Conservation (phyloP, 2,329 filamentous ascomycete species). For the Aspergillus brasiliensis region DNA sequence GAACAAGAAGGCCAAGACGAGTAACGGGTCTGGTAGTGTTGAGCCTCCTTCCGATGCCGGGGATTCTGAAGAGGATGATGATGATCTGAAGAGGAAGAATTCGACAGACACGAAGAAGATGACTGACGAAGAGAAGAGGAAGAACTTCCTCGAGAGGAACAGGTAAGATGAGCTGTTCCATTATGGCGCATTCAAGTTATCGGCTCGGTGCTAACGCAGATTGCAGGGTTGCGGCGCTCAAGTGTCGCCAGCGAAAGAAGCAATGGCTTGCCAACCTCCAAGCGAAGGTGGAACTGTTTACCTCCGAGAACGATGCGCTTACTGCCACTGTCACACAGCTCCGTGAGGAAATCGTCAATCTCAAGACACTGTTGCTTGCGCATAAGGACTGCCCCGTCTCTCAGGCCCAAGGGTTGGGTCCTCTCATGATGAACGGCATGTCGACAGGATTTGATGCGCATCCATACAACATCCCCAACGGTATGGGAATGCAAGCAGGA, state of each 20-base stretch:
- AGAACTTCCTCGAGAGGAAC: slow-evolving; percentile 96
- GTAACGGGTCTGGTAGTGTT: slow-evolving; percentile 44
- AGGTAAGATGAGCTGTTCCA: slow-evolving; percentile 61
- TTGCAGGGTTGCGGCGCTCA: slow-evolving; percentile 85
- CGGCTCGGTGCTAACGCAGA: background rate
- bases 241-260: slow-evolving; percentile 97
- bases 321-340: slow-evolving; percentile 80
- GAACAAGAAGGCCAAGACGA: slow-evolving; percentile 73
- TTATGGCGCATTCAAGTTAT: background rate
- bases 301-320: slow-evolving; percentile 85
- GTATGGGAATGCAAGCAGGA: slow-evolving; percentile 46
- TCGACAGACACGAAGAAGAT: slow-evolving; percentile 71
- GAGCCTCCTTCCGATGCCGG: slow-evolving; percentile 48
- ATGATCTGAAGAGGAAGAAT: slow-evolving; percentile 52
- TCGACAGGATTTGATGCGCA: slow-evolving; percentile 44
- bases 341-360: slow-evolving; percentile 88
- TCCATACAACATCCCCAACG: slow-evolving; percentile 45
- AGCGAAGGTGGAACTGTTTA: slow-evolving; percentile 90
- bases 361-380: slow-evolving; percentile 88
- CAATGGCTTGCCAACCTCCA: slow-evolving; percentile 97
- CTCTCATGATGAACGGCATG: slow-evolving; percentile 46
- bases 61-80: slow-evolving; percentile 57
- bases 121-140: slow-evolving; percentile 97
- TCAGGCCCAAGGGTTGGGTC: slow-evolving; percentile 73
- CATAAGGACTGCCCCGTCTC: slow-evolving; percentile 97